Percentiles rank a stretch among this genome's conserved stretches.
Evolutionary conservation across 139 green algal species (phyloP).

Genomic region (Micractinium sp.): DNA sequence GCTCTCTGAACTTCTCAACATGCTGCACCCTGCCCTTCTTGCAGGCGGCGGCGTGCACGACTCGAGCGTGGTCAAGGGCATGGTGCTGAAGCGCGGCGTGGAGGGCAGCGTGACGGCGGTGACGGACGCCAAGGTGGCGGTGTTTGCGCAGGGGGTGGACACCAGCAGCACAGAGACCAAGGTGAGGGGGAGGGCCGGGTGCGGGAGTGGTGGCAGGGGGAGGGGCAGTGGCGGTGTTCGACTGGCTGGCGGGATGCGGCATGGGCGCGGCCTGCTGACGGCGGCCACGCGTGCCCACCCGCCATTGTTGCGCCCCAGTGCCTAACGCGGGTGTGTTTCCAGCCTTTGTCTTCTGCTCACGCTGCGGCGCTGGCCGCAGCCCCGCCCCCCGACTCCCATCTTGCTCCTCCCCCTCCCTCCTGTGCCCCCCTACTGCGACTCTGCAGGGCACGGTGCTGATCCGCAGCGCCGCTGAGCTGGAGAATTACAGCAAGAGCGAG

Average conservation of each 20-base stretch:
- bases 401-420: background rate
- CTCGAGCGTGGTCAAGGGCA: conserved; percentile 80
- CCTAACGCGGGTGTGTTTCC: too few species aligned
- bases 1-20: background rate
- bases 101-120: conserved; percentile 87
- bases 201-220: background rate
- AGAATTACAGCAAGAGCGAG: conserved; percentile 90
- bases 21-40: background rate
- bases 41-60: conserved; percentile 73
- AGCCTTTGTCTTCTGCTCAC: too few species aligned
- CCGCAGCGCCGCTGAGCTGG: conserved; percentile 90
- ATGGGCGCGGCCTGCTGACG: too few species aligned
- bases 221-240: background rate
- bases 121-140: conserved; percentile 90
- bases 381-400: background rate
- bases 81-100: conserved; percentile 89
- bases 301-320: too few species aligned
- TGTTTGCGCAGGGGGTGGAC: conserved; percentile 86
- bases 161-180: conserved; percentile 89
- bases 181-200: conserved; percentile 31
- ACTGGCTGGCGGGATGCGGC: background rate
- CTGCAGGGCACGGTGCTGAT: conserved; percentile 97
- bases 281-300: too few species aligned
- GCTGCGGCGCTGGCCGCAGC: too few species aligned
- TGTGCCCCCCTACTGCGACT: background rate